Percentiles rank a stretch among this genome's conserved stretches.
Evolutionary conservation across 441 rosid genomes (phyloP).

Genomic region (Bocquillonia castaneifolia): DNA sequence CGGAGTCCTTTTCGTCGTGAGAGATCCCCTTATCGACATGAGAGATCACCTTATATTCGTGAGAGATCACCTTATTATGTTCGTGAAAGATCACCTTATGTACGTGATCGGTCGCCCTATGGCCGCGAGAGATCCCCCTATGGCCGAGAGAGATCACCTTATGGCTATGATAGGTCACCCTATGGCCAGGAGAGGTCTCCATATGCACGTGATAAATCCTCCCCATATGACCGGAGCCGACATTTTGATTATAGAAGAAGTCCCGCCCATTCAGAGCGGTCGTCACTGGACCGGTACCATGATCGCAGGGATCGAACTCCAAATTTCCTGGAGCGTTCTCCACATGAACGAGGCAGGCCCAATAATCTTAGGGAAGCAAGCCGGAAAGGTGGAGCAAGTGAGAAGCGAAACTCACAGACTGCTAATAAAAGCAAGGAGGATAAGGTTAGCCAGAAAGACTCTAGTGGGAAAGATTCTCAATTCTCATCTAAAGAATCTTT

Average conservation of each 20-base stretch:
- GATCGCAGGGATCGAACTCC: slow-evolving; percentile 73
- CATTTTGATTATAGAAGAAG: slow-evolving; percentile 74
- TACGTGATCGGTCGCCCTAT: no score
- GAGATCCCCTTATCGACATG: slow-evolving; percentile 42
- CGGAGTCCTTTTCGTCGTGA: slow-evolving; percentile 64
- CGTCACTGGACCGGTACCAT: slow-evolving; percentile 59
- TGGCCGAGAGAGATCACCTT: no score
- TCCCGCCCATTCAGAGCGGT: slow-evolving; percentile 66
- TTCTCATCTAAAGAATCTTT: slow-evolving; percentile 51
- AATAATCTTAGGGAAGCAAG: slow-evolving; percentile 44
- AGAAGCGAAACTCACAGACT: slow-evolving; percentile 51
- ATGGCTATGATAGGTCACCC: slow-evolving; percentile 16
- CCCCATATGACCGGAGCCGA: slow-evolving; percentile 68
- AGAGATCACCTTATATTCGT: slow-evolving; percentile 37
- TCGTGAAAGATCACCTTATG: no score
- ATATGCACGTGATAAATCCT: slow-evolving; percentile 59
- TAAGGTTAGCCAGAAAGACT: slow-evolving; percentile 49
- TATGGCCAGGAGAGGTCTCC: slow-evolving; percentile 50
- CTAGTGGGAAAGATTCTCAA: slow-evolving; percentile 40
- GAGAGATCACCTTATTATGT: slow-evolving; percentile 39
- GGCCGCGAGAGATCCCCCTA: no score
- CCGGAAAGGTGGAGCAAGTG: slow-evolving; percentile 51
- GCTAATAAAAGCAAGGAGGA: slow-evolving; percentile 51
- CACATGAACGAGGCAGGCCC: slow-evolving; percentile 54
- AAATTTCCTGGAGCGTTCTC: slow-evolving; percentile 54